These are phyloP conservation scores for Vaccinium vitisidaea DNA, from an alignment of 148 eudicot species.

Conservation along the genomic window DNA sequence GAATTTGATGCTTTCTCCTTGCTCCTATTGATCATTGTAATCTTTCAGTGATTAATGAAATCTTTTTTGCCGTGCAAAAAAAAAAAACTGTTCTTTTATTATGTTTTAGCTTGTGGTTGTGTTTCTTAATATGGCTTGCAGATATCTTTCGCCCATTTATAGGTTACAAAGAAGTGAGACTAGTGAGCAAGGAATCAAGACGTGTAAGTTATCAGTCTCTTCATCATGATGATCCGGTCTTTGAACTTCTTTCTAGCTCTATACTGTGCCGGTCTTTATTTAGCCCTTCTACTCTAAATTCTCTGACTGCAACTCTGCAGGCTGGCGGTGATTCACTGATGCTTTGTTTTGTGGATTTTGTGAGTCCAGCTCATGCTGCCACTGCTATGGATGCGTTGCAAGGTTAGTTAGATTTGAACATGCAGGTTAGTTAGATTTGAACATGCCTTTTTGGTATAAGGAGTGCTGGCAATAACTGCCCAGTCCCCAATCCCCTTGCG, in stretches of 20 bases:
- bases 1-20: too few species aligned
- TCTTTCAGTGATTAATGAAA: too few species aligned
- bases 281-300: background rate
- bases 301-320: slow-evolving; percentile 32
- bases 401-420: slow-evolving; percentile 28
- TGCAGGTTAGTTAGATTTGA: slow-evolving; percentile 29
- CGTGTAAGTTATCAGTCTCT: slow-evolving; percentile 43
- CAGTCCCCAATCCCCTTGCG: background rate
- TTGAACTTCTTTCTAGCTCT: background rate
- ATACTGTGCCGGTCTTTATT: background rate
- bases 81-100: too few species aligned
- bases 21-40: too few species aligned
- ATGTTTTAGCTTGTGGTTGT: slow-evolving; percentile 17
- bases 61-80: too few species aligned
- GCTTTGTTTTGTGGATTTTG: slow-evolving; percentile 83
- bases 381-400: slow-evolving; percentile 59
- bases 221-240: background rate
- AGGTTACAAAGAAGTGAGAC: slow-evolving; percentile 86
- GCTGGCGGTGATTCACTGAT: slow-evolving; percentile 67
- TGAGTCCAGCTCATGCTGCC: slow-evolving; percentile 61
- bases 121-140: slow-evolving; percentile 51
- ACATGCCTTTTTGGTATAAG: too few species aligned
- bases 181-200: slow-evolving; percentile 81
- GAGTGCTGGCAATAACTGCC: background rate
- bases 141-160: slow-evolving; percentile 91